phyloP scores from a whole-genome alignment of 129 eudicot genomes.

The Arctium minus region DNA sequence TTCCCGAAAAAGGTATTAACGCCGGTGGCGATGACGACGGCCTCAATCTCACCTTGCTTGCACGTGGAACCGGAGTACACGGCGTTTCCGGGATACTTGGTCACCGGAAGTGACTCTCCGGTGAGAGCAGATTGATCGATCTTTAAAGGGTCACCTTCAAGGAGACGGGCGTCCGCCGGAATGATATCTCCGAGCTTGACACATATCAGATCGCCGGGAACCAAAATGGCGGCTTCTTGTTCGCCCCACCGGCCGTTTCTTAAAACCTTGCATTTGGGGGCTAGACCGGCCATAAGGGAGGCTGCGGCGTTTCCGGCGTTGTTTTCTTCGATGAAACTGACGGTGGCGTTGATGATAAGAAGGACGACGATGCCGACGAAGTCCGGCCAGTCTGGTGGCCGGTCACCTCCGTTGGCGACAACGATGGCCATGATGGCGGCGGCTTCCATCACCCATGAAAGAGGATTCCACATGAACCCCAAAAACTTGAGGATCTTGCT shows the following conservation, averaged over 20 bases:
- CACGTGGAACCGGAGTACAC: conserved; percentile 88
- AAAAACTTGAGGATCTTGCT: conserved; percentile 75
- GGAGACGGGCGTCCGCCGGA: conserved; percentile 85
- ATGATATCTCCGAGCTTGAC: conserved; percentile 77
- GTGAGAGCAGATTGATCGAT: conserved; percentile 76
- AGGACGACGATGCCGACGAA: conserved; percentile 66
- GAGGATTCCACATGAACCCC: conserved; percentile 93
- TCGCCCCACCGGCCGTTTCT: conserved; percentile 77
- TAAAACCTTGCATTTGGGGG: conserved; percentile 81
- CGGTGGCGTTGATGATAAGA: conserved; percentile 72
- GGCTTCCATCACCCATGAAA: conserved; percentile 92
- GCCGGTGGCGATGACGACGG: conserved; percentile 85
- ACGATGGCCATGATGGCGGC: conserved; percentile 89
- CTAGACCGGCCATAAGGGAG: conserved; percentile 89
- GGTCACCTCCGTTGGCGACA: conserved; percentile 82
- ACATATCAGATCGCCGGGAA: conserved; percentile 79
- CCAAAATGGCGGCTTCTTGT: conserved; percentile 75
- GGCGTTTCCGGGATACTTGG: conserved; percentile 64
- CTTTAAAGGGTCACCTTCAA: conserved; percentile 82
- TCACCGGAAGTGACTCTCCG: conserved; percentile 66
- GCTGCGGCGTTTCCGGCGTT: conserved; percentile 94
- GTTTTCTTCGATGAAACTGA: conserved; percentile 84
- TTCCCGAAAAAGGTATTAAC: conserved; percentile 87
- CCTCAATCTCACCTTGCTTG: conserved; percentile 88
- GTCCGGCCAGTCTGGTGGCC: conserved; percentile 85